Evolutionary conservation across 1,284 basidiomycete species (phyloP).

Genomic region (Earliella scabrosa): DNA sequence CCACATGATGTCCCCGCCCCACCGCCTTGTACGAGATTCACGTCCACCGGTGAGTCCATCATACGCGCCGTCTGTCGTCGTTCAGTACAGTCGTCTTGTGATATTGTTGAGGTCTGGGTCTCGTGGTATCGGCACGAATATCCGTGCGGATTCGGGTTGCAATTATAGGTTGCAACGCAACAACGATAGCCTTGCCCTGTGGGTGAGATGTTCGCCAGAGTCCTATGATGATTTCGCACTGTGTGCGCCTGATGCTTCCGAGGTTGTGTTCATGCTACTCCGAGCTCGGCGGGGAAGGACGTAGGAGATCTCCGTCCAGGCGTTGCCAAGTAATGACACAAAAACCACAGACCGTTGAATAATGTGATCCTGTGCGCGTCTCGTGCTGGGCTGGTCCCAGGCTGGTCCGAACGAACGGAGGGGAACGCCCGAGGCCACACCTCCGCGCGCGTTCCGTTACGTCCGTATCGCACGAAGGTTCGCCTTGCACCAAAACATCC

Average conservation of each 20-base stretch:
- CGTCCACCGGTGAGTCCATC: constrained; percentile 1
- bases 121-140: not conserved
- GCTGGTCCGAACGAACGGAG: no score
- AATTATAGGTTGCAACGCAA: not conserved
- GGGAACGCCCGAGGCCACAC: not conserved
- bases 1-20: constrained; percentile 3
- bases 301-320: constrained; percentile 1
- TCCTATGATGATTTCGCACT: not conserved
- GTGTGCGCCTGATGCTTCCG: not conserved
- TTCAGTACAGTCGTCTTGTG: no score
- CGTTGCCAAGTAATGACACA: constrained; percentile 1
- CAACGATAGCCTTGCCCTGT: not conserved
- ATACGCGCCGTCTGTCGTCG: not conserved
- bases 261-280: not conserved
- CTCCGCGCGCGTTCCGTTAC: constrained; percentile 11
- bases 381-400: not conserved
- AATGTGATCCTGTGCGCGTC: no score
- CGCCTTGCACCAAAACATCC: no score
- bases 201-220: not conserved
- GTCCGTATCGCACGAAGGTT: constrained; percentile 11
- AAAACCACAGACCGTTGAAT: not conserved
- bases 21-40: not conserved
- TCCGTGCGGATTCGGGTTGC: not conserved
- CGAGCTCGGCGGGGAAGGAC: not conserved
- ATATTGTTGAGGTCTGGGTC: no score